Conservation (phyloP, 306 rosid species). For the Vigna reflexopilosa region DNA sequence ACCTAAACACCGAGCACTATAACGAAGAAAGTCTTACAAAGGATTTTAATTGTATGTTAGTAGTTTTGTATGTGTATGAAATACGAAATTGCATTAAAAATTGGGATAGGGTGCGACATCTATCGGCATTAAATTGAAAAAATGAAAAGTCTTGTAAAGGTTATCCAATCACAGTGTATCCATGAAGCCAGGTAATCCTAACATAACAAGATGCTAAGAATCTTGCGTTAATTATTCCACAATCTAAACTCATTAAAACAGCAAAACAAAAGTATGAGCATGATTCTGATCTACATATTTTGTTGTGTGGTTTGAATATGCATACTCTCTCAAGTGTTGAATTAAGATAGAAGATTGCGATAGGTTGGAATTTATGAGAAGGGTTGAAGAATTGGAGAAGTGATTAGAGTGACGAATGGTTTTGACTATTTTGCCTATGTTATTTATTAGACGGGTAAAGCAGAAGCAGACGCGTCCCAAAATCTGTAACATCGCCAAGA, state of each 20-base stretch:
- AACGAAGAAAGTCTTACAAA: not conserved
- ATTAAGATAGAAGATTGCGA: slow-evolving; percentile 2
- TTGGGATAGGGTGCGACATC: not conserved
- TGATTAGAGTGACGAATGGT: not conserved
- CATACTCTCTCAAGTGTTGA: not conserved
- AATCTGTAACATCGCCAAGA: not conserved
- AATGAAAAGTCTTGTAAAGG: not conserved
- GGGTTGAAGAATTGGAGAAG: not conserved
- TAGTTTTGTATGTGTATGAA: not conserved
- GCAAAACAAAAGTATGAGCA: not conserved
- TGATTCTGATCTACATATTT: not conserved
- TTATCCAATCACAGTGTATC: not conserved
- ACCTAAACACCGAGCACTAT: not conserved
- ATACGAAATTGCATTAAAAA: not conserved
- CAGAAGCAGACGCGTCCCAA: slow-evolving; percentile 34
- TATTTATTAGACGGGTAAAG: slow-evolving; percentile 41
- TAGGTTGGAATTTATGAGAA: slow-evolving; percentile 3
- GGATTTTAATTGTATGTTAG: not conserved
- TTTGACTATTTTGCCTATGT: slow-evolving; percentile 27
- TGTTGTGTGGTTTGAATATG: slow-evolving; percentile 1
- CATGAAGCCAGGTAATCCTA: not conserved
- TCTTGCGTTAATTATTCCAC: not conserved
- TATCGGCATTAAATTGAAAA: not conserved
- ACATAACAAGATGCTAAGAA: not conserved
- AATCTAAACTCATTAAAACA: slow-evolving; percentile 17